Evolutionary conservation across 768 basidiomycete species (phyloP), one percentile per base, ranked within the genome.

Genomic region (Agrocybe pediades): DNA sequence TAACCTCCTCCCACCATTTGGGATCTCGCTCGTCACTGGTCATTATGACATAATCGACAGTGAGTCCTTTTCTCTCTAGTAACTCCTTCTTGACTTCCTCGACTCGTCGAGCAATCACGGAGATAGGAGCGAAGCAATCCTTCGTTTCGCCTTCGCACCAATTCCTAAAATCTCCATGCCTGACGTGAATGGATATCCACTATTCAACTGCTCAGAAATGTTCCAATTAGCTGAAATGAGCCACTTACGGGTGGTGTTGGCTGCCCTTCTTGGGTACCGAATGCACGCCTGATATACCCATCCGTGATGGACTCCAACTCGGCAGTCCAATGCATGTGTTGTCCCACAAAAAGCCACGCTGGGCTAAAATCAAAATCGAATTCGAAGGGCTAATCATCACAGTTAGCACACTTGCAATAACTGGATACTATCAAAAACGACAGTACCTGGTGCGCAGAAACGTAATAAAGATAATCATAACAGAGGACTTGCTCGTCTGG

Each of bases 21-120:
- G 73, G 59, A 58, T 84, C 73, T 40, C 67, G 61, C 62, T 88
- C 85, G 60, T 88, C 86, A 55, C 83, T 86, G 16, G 84, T 87
- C 74, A 86, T 76, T 40, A 88, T 72, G 21, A 87, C 80, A 57
- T 81, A 74, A 5, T 78, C 66, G n/a, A 79, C 78, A 8, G 54
- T 64, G 5, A 82, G 65, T 3, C 80, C 77, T 53, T 74, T 78
- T 33, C 71, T 71, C 46, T 74, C 66, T 46, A 67, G 54, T 33
- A 85, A 61, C 49, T 83, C 80, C 17, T 72, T 68, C 60, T 80
- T 76, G 4, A 85, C 75, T 63, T 85, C 84, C 3, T 77, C 69
- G 6, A 86, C 83, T 33, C 81, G 77, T 47, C 76, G 72, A n/a
- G 71, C 78, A 56, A 83, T 78, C 27, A 74, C 79, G 29, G 77